Base-by-base conservation (phyloP, 2,329 filamentous ascomycete genomes). In the Shiraia sp. region DNA sequence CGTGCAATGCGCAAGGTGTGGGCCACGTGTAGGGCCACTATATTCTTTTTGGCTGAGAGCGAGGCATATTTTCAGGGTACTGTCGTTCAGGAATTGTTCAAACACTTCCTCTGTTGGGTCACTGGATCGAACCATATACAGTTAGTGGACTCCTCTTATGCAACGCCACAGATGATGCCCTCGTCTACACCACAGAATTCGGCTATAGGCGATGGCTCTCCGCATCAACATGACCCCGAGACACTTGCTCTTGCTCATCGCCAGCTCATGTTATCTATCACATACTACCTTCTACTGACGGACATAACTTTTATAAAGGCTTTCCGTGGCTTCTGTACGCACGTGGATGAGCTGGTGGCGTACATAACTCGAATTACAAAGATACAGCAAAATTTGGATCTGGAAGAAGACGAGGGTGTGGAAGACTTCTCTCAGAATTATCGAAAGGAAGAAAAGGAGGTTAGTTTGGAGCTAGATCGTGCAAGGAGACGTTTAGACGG, bases 11-110 rank as follows among this genome's bases (percentile, higher is more conserved):
- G 93, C 12, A 86, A 84, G 49, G 81, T 92, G 1, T 99, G 93
- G 93, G 92, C 90, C 0, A 95, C 89, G 0, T 86, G 87, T 55
- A 90, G 88, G 60, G 88, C 90, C 2, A 86, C 89, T 1, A 81
- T 95, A 3, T 96, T 96, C 71, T 87, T 97, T 55, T 76, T 97
- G 3, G 89, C 88, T 0, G 91, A 96, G 65, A 86, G 89, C 10
- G 87, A 92, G 53, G 83, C 83, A 3, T 97, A 95, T 59, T 83
- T 97, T 31, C 92, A 96, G 66, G 89, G 88, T 1, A 90, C 96
- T 61, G 85, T 97, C 6, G 85, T 96, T 10, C 82, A 85, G 45
- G 84, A 85, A 23, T 84, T 89, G 1, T 96, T 90, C 82, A 80
- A 85, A 12, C 83, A 87, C 36, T 91, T 97, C 55, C 81, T 87